Evolutionary conservation across 2,329 filamentous ascomycete species (phyloP).

Genomic region (Ilyonectria robusta): DNA sequence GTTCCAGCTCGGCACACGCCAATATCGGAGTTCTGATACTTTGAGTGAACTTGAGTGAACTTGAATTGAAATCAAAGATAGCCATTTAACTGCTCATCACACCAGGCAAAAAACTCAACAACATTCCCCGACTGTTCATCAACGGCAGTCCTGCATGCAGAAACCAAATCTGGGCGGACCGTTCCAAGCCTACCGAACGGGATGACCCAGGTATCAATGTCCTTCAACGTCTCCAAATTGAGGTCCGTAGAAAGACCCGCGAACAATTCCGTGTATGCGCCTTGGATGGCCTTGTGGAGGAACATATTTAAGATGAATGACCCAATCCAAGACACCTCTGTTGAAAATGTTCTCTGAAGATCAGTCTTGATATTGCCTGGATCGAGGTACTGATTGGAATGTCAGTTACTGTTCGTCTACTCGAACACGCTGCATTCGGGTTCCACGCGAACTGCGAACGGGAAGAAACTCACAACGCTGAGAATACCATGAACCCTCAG

Average conservation of each 20-base stretch:
- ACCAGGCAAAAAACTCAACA: slow-evolving; percentile 18
- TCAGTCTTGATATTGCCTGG: slow-evolving; percentile 19
- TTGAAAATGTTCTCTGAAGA: slow-evolving; percentile 17
- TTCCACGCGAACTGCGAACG: neutral
- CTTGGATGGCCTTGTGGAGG: slow-evolving; percentile 18
- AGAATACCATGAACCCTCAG: slow-evolving; percentile 8
- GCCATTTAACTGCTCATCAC: slow-evolving; percentile 16
- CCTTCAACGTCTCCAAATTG: neutral
- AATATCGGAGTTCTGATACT: neutral
- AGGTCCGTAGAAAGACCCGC: slow-evolving; percentile 19
- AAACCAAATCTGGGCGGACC: slow-evolving; percentile 13
- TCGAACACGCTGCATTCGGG: neutral
- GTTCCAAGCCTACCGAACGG: slow-evolving; percentile 13
- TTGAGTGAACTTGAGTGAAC: too few species aligned
- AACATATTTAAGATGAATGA: slow-evolving; percentile 1
- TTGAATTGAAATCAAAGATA: neutral
- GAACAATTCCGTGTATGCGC: slow-evolving; percentile 24
- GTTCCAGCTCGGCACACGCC: too few species aligned
- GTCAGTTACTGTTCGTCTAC: neutral
- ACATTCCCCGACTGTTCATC: slow-evolving; percentile 13
- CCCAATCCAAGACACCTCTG: slow-evolving; percentile 11
- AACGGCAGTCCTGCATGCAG: slow-evolving; percentile 10
- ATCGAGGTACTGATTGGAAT: slow-evolving; percentile 8
- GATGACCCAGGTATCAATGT: slow-evolving; percentile 16
- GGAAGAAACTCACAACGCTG: slow-evolving; percentile 13